These are phyloP conservation scores for Penicillium palitans DNA, from an alignment of 2,329 filamentous ascomycete species.

Conservation along the genomic window DNA sequence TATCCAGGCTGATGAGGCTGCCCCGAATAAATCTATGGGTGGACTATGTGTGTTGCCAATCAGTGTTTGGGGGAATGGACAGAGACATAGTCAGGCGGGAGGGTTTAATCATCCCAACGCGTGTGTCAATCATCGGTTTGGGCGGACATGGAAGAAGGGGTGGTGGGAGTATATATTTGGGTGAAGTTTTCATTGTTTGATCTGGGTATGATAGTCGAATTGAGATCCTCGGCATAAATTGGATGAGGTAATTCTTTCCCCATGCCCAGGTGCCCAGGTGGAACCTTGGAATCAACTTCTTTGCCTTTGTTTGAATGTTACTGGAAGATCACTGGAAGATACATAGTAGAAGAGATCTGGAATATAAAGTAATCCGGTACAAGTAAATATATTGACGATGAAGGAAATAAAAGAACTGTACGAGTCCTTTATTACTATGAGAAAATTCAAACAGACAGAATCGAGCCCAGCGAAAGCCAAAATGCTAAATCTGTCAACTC, in stretches of 20 bases:
- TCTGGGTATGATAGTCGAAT: not conserved
- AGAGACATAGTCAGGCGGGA: conserved; percentile 35
- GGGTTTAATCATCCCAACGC: conserved; percentile 28
- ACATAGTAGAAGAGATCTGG: no score
- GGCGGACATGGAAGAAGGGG: conserved; percentile 35
- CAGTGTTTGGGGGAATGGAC: conserved; percentile 54
- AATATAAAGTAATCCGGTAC: not conserved
- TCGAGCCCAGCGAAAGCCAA: not conserved
- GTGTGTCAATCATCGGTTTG: conserved; percentile 38
- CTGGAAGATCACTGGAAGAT: no score
- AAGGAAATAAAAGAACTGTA: not conserved
- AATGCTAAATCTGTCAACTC: not conserved
- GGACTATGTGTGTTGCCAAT: conserved; percentile 87
- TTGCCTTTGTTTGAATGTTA: no score
- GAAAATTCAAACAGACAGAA: no score
- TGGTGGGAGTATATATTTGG: conserved; percentile 34
- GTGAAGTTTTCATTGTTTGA: conserved; percentile 1
- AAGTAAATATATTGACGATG: not conserved
- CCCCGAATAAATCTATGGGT: conserved; percentile 62
- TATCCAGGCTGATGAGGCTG: conserved; percentile 25
- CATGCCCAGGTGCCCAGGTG: no score
- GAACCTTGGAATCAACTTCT: no score
- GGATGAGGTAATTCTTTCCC: not conserved
- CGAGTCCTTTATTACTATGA: not conserved
- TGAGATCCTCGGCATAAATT: no score